phyloP scores from a whole-genome alignment of 2,329 filamentous ascomycete species.

The Periconia sp. region DNA sequence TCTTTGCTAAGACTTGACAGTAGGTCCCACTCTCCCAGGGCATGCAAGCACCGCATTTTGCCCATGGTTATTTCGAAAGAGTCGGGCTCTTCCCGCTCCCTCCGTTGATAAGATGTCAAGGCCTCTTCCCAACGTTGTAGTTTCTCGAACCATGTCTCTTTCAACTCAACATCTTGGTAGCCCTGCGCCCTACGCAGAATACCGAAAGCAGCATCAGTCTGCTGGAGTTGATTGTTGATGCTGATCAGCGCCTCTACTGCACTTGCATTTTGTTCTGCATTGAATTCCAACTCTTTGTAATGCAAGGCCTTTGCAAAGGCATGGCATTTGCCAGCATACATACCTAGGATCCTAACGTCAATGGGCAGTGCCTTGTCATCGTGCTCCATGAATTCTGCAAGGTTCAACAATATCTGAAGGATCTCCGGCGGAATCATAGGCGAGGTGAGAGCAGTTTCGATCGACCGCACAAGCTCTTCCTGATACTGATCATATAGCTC shows the following conservation, averaged over 20 bases:
- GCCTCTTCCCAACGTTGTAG: constrained; percentile 98
- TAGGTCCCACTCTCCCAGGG: constrained; percentile 95
- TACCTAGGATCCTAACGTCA: constrained; percentile 90
- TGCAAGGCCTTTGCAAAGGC: constrained; percentile 97
- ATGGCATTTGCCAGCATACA: constrained; percentile 94
- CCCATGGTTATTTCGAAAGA: constrained; percentile 98
- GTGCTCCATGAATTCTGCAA: constrained; percentile 99
- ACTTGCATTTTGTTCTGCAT: constrained; percentile 93
- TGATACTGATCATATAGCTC: constrained; percentile 97
- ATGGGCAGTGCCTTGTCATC: constrained; percentile 98
- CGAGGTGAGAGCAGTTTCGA: constrained; percentile 93
- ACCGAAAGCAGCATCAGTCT: constrained; percentile 97
- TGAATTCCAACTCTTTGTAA: constrained; percentile 98
- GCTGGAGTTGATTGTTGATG: constrained; percentile 98
- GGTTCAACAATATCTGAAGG: constrained; percentile 87
- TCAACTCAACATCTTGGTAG: constrained; percentile 92
- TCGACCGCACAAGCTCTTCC: constrained; percentile 92
- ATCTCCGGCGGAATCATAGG: constrained; percentile 96
- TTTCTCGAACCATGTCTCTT: constrained; percentile 99
- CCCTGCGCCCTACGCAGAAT: constrained; percentile 94
- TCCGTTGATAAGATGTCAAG: constrained; percentile 84
- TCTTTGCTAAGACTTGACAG: constrained; percentile 86
- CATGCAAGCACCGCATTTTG: constrained; percentile 98
- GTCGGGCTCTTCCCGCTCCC: constrained; percentile 69
- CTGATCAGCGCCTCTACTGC: constrained; percentile 97